Base-by-base conservation (phyloP, 2,329 filamentous ascomycete species). In the Aspergillus sp. region DNA sequence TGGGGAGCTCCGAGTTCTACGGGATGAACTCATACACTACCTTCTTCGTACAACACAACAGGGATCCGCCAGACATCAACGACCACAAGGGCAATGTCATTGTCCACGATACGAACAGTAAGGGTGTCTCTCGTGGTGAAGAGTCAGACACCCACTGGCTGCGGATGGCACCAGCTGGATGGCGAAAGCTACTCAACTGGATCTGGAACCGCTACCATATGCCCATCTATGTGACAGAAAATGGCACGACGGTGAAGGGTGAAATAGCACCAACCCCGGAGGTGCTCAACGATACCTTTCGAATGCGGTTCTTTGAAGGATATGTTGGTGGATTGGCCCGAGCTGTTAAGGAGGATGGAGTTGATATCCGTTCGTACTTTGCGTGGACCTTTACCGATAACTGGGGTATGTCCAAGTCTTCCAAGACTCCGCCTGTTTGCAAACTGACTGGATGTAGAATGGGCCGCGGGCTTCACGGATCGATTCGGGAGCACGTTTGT, bases 21-120 rank as follows among this genome's bases (percentile, higher is more conserved):
- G 90, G 89, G 71, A 91, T 92, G 89, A 93, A 93, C 79, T 88
- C 89, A 77, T 93, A 93, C 79, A 91, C 89, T 18, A 87, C 89
- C 67, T 89, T 92, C 79, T 93, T 89, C 76, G 84, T 93, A 76
- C 86, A 85, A 74, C 87, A 92, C 76, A 83, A 84, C 76, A 83
- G 84, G 67, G 79, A 81, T 2, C 76, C 80, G 0, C 55, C 67
- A 8, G 67, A 70, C 53, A 55, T 79, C 9, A 83, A 89, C 54
- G 90, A 93, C 76, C 87, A 85, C 74, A 78, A 85, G 39, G 90
- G 90, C 48, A 88, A 93, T 75, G 78, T 93, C 38, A 87, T 91
- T 65, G 81, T 85, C 2, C 80, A 85, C 48, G 84, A 88, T 66
- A 80, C 83, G 68, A 87, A 85, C 78, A 89, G 90, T 74, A 75